Conservation (phyloP, 768 basidiomycete species). For the Fomitopsis pulvina region DNA sequence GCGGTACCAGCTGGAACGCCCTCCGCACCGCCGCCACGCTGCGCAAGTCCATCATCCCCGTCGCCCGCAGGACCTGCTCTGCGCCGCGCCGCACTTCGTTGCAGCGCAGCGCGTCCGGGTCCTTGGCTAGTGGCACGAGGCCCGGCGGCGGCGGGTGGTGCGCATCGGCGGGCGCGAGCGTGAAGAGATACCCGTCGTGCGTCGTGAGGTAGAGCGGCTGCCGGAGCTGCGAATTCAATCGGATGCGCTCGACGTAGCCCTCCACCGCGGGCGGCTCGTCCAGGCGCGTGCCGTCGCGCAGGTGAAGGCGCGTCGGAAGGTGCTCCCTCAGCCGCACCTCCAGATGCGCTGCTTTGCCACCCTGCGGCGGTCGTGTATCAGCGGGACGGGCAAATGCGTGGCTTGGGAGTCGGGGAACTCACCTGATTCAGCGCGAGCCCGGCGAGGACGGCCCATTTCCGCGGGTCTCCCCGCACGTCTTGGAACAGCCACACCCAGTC, state of each 20-base stretch:
- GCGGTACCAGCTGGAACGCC: conserved; percentile 44
- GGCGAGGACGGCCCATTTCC: conserved; percentile 70
- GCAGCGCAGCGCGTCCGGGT: conserved; percentile 34
- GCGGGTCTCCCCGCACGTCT: conserved; percentile 51
- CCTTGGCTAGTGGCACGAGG: conserved; percentile 14
- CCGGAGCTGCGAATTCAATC: conserved; percentile 47
- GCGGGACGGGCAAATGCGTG: conserved; percentile 8
- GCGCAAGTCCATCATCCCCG: conserved; percentile 70
- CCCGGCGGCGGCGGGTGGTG: conserved; percentile 71
- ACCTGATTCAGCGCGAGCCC: conserved; percentile 74
- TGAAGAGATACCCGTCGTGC: conserved; percentile 71
- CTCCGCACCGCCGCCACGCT: conserved; percentile 59
- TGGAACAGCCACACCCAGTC: conserved; percentile 85
- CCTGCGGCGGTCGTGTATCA: conserved; percentile 24
- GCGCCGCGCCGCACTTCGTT: conserved; percentile 57
- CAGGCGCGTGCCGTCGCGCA: conserved; percentile 41
- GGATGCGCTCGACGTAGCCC: conserved; percentile 76
- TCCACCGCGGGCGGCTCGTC: conserved; percentile 79
- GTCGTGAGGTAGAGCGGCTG: conserved; percentile 63
- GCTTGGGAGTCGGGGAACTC: conserved; percentile 15
- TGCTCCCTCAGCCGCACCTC: conserved; percentile 78
- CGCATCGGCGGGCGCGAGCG: conserved; percentile 41
- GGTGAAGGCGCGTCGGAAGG: conserved; percentile 38
- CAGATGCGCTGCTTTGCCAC: conserved; percentile 41
- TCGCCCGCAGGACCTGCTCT: conserved; percentile 55